Percentiles rank a stretch among this genome's conserved stretches.
Evolutionary conservation across 371 early-diverging fungal species (phyloP).

Genomic region (Actinomucor elegans): DNA sequence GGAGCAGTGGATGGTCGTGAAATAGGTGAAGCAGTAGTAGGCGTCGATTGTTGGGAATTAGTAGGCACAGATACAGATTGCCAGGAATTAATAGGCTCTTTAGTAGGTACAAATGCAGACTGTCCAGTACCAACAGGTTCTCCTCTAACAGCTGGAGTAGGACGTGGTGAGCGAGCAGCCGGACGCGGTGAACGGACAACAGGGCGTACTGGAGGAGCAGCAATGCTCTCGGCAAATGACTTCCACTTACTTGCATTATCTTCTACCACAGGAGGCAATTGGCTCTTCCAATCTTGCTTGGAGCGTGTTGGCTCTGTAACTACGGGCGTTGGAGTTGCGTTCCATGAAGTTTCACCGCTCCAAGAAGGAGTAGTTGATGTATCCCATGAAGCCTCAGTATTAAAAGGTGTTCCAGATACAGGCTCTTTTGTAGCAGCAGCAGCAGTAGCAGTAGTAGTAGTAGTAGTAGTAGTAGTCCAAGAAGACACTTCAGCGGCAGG

Average conservation of each 20-base stretch:
- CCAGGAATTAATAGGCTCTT: too few species aligned
- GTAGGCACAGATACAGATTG: too few species aligned
- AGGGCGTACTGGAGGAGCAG: background rate
- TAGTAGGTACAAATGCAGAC: too few species aligned
- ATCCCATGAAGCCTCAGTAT: too few species aligned
- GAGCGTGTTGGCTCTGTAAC: background rate
- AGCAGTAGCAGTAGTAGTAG: background rate
- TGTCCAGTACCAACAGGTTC: background rate
- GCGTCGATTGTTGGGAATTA: too few species aligned
- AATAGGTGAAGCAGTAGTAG: too few species aligned
- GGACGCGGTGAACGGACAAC: background rate
- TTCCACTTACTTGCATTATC: constrained; percentile 13
- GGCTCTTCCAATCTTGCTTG: constrained; percentile 2
- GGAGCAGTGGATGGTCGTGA: too few species aligned
- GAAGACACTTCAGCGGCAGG: background rate
- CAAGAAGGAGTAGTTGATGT: background rate
- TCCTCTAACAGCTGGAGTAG: too few species aligned
- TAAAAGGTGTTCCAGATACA: too few species aligned
- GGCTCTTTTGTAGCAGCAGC: background rate
- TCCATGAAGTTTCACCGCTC: background rate
- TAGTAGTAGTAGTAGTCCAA: background rate
- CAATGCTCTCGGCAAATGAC: constrained; percentile 1
- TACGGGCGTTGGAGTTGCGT: background rate
- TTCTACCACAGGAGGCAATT: background rate
- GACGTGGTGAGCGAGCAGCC: background rate